A percentile compares a stretch with the other conserved stretches of the same genome.
Conservation (phyloP, 1,139 yeast genomes). For the Blastobotrys proliferans region DNA sequence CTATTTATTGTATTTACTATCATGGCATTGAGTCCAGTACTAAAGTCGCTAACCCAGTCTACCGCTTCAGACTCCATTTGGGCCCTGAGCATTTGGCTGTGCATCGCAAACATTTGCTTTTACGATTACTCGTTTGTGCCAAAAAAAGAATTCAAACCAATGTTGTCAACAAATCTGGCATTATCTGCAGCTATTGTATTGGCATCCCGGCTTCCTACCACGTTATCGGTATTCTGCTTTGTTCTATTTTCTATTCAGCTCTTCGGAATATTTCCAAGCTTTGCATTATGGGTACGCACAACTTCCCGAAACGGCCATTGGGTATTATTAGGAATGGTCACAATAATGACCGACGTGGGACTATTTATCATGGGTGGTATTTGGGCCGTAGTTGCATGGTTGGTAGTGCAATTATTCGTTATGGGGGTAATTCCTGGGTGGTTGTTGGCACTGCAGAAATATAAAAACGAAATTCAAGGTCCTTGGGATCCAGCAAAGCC, state of each 20-base stretch:
- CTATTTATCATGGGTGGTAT: conserved; percentile 41
- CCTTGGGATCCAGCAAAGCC: conserved; percentile 95
- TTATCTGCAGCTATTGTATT: conserved; percentile 84
- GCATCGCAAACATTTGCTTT: conserved; percentile 59
- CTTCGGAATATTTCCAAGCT: conserved; percentile 68
- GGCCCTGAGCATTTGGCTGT: conserved; percentile 81
- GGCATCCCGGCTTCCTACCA: conserved; percentile 74
- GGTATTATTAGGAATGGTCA: conserved; percentile 25
- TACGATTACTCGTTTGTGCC: conserved; percentile 53
- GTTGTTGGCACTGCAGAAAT: conserved; percentile 66
- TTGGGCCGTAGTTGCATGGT: conserved; percentile 47
- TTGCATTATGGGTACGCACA: conserved; percentile 53
- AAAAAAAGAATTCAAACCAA: conserved; percentile 43
- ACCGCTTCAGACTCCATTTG: conserved; percentile 94
- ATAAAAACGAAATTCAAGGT: conserved; percentile 84
- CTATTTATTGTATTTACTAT: conserved; percentile 64
- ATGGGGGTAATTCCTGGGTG: conserved; percentile 64
- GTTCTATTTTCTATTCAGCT: conserved; percentile 67
- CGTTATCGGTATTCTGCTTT: conserved; percentile 78
- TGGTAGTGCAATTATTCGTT: conserved; percentile 45
- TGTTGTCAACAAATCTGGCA: conserved; percentile 76
- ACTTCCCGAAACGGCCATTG: conserved; percentile 25
- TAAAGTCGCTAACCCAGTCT: conserved; percentile 81
- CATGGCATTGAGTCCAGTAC: conserved; percentile 79
- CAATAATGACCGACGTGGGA: conserved; percentile 30